Percentiles rank a stretch among this genome's conserved stretches.
phyloP scores from a whole-genome alignment of 177 flowering plant genomes.

The Vitis hybrid region DNA sequence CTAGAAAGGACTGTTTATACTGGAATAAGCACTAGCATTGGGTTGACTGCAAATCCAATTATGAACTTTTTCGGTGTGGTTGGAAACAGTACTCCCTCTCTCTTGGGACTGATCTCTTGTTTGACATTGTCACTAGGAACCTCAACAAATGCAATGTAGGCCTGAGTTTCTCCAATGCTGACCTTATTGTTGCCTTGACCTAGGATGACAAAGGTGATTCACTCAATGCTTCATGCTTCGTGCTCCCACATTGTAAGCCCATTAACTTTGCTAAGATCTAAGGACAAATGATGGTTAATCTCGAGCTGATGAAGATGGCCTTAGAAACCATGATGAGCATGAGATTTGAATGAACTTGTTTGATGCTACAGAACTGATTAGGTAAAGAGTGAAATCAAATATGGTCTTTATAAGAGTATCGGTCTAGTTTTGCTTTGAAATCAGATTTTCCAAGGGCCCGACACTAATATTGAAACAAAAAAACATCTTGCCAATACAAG shows the following conservation, averaged over 20 bases:
- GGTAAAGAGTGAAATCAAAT: too few species aligned
- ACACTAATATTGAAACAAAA: too few species aligned
- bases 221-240: constrained; percentile 72
- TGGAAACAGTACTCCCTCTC: constrained; percentile 42
- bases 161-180: constrained; percentile 50
- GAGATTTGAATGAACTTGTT: too few species aligned
- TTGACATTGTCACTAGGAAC: constrained; percentile 69
- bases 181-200: constrained; percentile 64
- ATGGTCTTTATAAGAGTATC: too few species aligned
- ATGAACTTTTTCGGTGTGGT: constrained; percentile 78
- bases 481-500: too few species aligned
- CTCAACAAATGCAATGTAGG: constrained; percentile 68
- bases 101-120: constrained; percentile 69
- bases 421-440: too few species aligned
- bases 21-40: constrained; percentile 71
- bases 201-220: constrained; percentile 67
- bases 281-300: too few species aligned
- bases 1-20: constrained; percentile 28
- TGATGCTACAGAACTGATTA: too few species aligned
- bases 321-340: too few species aligned
- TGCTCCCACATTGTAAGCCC: constrained; percentile 74
- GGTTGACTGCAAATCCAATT: constrained; percentile 72
- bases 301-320: too few species aligned
- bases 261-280: constrained; percentile 11
- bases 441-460: too few species aligned